Conservation (phyloP, 495 filamentous ascomycete species). For the Talaromyces trachyspermus region DNA sequence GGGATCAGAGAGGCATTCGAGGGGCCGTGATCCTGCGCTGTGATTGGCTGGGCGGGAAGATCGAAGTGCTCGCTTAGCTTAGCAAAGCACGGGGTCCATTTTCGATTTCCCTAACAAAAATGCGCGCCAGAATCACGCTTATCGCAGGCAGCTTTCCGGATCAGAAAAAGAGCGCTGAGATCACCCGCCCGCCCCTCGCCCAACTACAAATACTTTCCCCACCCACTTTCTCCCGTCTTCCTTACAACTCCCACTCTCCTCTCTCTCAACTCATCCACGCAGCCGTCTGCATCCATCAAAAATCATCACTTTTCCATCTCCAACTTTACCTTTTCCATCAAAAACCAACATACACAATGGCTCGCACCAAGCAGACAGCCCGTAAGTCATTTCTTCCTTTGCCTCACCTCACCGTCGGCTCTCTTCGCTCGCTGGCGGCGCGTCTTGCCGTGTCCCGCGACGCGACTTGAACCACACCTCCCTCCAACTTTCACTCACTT, state of each 20-base stretch:
- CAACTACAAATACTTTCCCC: slow-evolving; percentile 47
- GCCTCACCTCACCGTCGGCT: slow-evolving; percentile 16
- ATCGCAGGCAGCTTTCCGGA: slow-evolving; percentile 31
- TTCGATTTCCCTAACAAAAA: slow-evolving; percentile 27
- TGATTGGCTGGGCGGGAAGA: slow-evolving; percentile 29
- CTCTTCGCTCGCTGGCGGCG: slow-evolving; percentile 18
- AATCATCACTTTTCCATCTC: slow-evolving; percentile 43
- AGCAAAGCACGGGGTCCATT: slow-evolving; percentile 11
- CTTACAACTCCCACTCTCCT: slow-evolving; percentile 36
- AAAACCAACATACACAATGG: slow-evolving; percentile 60
- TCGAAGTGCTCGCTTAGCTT: slow-evolving; percentile 33
- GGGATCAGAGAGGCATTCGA: slow-evolving; percentile 35
- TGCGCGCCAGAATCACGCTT: slow-evolving; percentile 28
- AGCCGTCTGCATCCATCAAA: slow-evolving; percentile 32
- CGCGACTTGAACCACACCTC: too few relatives aligned
- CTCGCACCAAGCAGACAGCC: slow-evolving; percentile 99
- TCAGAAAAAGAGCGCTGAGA: slow-evolving; percentile 20
- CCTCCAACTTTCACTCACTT: slow-evolving; percentile 3
- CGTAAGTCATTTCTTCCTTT: slow-evolving; percentile 53
- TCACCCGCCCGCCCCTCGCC: slow-evolving; percentile 31
- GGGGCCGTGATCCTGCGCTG: slow-evolving; percentile 33
- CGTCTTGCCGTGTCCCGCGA: slow-evolving; percentile 6
- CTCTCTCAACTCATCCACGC: slow-evolving; percentile 31
- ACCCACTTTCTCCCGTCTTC: slow-evolving; percentile 44
- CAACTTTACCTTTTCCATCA: slow-evolving; percentile 40